These are phyloP conservation scores for Nemania serpens DNA, from an alignment of 2,329 filamentous ascomycete genomes.

Conservation along the genomic window DNA sequence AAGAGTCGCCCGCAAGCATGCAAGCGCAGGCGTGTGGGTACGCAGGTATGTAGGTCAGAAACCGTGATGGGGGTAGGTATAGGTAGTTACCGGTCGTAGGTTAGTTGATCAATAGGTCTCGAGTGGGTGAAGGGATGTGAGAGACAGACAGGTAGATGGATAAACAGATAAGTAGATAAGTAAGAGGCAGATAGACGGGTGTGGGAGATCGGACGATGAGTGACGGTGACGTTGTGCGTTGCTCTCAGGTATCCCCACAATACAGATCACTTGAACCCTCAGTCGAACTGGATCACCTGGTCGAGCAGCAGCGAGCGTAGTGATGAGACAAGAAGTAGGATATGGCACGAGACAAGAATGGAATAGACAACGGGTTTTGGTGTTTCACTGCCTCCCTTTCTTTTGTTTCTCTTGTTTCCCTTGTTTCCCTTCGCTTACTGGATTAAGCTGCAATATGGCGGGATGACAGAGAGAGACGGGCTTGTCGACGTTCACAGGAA, in stretches of 20 bases:
- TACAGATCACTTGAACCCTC: not conserved
- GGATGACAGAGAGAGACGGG: not conserved
- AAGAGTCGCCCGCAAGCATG: too few relatives aligned
- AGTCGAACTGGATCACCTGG: not conserved
- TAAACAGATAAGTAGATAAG: not conserved
- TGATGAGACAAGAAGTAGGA: not conserved
- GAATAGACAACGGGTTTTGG: not conserved
- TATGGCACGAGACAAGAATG: not conserved
- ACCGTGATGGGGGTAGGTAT: too few relatives aligned
- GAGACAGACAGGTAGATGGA: not conserved
- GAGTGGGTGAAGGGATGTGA: too few relatives aligned
- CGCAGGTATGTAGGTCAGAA: too few relatives aligned
- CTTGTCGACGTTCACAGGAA: too few relatives aligned
- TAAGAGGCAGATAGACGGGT: too few relatives aligned
- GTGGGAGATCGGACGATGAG: slow-evolving; percentile 13
- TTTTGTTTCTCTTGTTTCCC: too few relatives aligned
- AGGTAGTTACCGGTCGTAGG: too few relatives aligned
- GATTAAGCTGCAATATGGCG: not conserved
- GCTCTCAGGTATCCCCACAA: not conserved
- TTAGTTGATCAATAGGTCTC: too few relatives aligned
- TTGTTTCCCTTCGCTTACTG: not conserved
- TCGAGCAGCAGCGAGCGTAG: not conserved
- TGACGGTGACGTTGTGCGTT: slow-evolving; percentile 7
- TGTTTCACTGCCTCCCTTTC: not conserved
- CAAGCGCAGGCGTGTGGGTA: too few relatives aligned